Percentiles rank a stretch among this genome's conserved stretches.
Conservation (phyloP, 768 basidiomycete species). For the Tremella yokohamensis region DNA sequence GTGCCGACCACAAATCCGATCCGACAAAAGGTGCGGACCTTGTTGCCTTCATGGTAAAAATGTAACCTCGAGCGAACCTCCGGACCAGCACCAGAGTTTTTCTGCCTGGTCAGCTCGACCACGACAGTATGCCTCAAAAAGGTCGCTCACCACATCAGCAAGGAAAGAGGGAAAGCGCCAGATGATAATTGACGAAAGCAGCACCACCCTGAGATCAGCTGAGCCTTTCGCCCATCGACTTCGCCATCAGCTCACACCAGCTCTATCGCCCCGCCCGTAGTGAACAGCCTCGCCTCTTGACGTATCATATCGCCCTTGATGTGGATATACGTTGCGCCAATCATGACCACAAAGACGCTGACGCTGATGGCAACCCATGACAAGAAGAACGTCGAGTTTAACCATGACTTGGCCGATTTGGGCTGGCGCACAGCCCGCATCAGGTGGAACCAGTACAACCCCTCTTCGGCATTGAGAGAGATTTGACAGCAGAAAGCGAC, state of each 20-base stretch:
- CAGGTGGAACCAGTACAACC: conserved; percentile 39
- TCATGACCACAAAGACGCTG: conserved; percentile 7
- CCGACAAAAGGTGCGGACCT: conserved; percentile 36
- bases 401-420: conserved; percentile 23
- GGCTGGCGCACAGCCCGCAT: conserved; percentile 37
- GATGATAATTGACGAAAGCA: conserved; percentile 22
- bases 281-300: conserved; percentile 18
- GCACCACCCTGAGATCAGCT: conserved; percentile 17
- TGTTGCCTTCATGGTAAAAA: conserved; percentile 39
- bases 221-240: neutral
- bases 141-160: conserved; percentile 31
- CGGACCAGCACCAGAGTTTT: conserved; percentile 36
- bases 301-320: conserved; percentile 9
- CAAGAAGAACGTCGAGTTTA: conserved; percentile 25
- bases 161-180: conserved; percentile 35
- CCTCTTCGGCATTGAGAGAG: conserved; percentile 35
- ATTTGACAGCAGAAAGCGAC: conserved; percentile 28
- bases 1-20: conserved; percentile 18
- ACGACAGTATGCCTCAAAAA: neutral
- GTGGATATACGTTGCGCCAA: conserved; percentile 17
- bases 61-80: conserved; percentile 36
- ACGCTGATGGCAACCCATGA: conserved; percentile 29
- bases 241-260: conserved; percentile 23
- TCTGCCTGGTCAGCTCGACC: conserved; percentile 13
- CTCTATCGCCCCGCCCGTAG: conserved; percentile 19